Percentiles rank a stretch among this genome's conserved stretches.
phyloP scores from a whole-genome alignment of 73 alveolate genomes.

The Symbiodinium pilosum region DNA sequence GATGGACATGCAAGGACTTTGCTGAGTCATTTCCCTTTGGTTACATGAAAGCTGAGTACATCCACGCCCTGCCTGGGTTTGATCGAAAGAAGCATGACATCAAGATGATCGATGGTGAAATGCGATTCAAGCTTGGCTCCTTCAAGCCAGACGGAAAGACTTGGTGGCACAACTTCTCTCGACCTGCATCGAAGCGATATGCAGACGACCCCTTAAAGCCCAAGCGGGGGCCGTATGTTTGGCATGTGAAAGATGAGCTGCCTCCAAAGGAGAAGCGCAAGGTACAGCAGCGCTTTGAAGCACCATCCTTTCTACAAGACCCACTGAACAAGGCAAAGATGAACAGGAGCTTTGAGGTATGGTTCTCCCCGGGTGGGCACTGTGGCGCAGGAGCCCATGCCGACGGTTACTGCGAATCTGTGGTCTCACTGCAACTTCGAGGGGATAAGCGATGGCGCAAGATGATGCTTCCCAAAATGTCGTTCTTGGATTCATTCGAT shows the following conservation, averaged over 20 bases:
- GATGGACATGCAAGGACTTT: constrained; percentile 65
- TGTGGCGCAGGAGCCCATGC: constrained; percentile 90
- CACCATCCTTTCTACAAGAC: constrained; percentile 48
- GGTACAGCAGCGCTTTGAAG: constrained; percentile 74
- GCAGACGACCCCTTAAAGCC: constrained; percentile 85
- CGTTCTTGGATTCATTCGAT: constrained; percentile 71
- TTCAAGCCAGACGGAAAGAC: constrained; percentile 92
- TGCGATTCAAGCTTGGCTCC: constrained; percentile 66
- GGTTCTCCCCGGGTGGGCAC: constrained; percentile 71
- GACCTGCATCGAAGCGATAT: constrained; percentile 73
- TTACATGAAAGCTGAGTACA: constrained; percentile 94
- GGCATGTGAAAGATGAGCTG: constrained; percentile 91
- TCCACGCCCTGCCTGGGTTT: constrained; percentile 50
- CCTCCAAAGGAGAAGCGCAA: constrained; percentile 27
- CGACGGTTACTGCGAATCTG: constrained; percentile 92
- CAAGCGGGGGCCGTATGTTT: constrained; percentile 80
- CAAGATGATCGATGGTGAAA: constrained; percentile 83
- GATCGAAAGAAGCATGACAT: constrained; percentile 47
- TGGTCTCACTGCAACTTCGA: constrained; percentile 55
- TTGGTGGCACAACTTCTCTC: constrained; percentile 86
- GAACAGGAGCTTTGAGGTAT: constrained; percentile 79
- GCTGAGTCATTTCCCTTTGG: constrained; percentile 82
- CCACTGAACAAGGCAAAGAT: constrained; percentile 87
- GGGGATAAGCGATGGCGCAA: constrained; percentile 92
- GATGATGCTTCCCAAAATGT: constrained; percentile 86